Conservation (phyloP, 208 protist genomes). For the Trichomonas gallinae region DNA sequence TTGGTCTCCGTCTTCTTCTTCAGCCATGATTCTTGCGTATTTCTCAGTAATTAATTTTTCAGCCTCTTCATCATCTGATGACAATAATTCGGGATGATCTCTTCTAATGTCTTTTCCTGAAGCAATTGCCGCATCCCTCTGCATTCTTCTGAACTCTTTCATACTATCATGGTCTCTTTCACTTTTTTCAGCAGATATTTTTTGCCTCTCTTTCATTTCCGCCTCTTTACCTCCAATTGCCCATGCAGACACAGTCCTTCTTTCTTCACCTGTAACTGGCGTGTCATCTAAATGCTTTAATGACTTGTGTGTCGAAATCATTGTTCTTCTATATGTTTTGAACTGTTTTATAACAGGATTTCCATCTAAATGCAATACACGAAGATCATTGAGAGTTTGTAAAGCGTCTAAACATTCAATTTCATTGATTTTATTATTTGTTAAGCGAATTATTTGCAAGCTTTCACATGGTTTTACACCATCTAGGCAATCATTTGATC, state of each 20-base stretch:
- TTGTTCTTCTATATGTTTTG: not conserved
- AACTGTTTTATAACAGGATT: not conserved
- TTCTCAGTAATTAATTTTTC: not conserved
- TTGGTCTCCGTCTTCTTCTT: not conserved
- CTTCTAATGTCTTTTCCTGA: not conserved
- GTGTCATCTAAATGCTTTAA: not conserved
- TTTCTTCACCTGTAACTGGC: not conserved
- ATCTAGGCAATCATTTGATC: not conserved
- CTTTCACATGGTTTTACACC: not conserved
- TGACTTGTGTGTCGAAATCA: not conserved
- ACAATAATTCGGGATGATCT: not conserved
- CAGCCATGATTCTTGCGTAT: not conserved
- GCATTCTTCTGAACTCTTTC: not conserved
- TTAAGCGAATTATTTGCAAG: not conserved
- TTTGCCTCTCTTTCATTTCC: constrained; percentile 12
- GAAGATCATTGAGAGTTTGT: not conserved
- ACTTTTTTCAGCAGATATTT: constrained; percentile 10
- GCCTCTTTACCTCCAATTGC: not conserved
- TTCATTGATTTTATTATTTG: not conserved
- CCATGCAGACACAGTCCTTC: not conserved
- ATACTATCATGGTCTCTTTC: not conserved
- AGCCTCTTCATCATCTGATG: not conserved
- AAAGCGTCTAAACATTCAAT: not conserved
- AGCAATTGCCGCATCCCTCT: not conserved
- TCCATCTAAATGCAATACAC: not conserved